phyloP scores from a whole-genome alignment of 345 rosid genomes.

The Limnanthes douglasii region DNA sequence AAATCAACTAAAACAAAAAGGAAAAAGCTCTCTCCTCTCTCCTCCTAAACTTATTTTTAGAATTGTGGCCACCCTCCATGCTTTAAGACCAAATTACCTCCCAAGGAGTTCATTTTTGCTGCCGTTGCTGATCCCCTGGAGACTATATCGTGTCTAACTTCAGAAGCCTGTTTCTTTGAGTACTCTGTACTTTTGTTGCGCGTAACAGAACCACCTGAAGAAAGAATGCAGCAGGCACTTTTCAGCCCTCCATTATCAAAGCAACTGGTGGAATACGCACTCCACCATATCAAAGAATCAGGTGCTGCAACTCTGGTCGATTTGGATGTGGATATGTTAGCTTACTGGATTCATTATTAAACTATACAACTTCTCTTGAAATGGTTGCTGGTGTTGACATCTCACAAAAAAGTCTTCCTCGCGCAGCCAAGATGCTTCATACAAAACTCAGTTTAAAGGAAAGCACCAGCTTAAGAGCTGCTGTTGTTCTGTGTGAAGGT shows the following conservation, averaged over 20 bases:
- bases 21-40: too few relatives aligned
- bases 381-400: constrained; percentile 74
- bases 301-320: constrained; percentile 60
- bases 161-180: constrained; percentile 33
- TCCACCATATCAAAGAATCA: constrained; percentile 59
- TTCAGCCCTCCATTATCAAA: constrained; percentile 92
- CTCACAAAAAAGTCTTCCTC: constrained; percentile 61
- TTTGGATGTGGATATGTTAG: constrained; percentile 96
- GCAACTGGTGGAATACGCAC: constrained; percentile 87
- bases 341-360: constrained; percentile 63
- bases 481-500: constrained; percentile 74
- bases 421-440: constrained; percentile 94
- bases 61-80: constrained; percentile 66
- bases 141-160: constrained; percentile 8
- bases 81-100: constrained; percentile 24
- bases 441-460: constrained; percentile 47
- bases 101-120: constrained; percentile 49
- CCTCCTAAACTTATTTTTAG: too few relatives aligned
- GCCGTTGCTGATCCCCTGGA: constrained; percentile 33
- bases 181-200: constrained; percentile 36
- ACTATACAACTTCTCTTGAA: constrained; percentile 54
- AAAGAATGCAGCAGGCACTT: constrained; percentile 88
- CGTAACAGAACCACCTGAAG: constrained; percentile 67
- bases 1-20: too few relatives aligned
- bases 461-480: constrained; percentile 31